A percentile compares a stretch with the other conserved stretches of the same genome.
Conservation (phyloP, 2,329 filamentous ascomycete species). For the Tolypocladium cylindrosporum region DNA sequence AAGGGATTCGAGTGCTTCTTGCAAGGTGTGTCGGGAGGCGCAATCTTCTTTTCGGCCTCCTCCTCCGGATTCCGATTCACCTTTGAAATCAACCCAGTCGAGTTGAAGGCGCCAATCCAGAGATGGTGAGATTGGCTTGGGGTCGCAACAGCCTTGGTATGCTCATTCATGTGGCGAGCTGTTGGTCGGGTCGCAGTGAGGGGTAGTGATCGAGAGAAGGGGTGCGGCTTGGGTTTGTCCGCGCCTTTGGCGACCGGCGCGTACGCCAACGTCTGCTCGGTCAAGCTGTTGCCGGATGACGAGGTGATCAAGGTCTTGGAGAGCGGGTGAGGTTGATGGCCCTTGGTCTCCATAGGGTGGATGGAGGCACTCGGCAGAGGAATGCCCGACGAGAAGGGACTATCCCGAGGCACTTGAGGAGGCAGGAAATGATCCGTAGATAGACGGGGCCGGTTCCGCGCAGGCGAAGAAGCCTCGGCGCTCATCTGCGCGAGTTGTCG, state of each 20-base stretch:
- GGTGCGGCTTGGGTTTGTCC: constrained; percentile 19
- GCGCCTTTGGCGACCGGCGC: constrained; percentile 16
- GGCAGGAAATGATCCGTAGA: constrained; percentile 72
- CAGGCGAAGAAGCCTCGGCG: constrained; percentile 46
- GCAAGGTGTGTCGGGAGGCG: constrained; percentile 90
- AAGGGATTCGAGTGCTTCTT: constrained; percentile 71
- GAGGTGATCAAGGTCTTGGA: constrained; percentile 82
- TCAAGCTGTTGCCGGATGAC: constrained; percentile 68
- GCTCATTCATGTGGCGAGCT: constrained; percentile 17
- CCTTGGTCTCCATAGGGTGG: constrained; percentile 35
- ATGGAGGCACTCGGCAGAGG: constrained; percentile 42
- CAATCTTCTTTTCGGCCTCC: constrained; percentile 45
- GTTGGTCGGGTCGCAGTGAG: constrained; percentile 26
- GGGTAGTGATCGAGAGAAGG: constrained; percentile 28
- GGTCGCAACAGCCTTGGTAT: constrained; percentile 27
- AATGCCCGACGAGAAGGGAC: constrained; percentile 49
- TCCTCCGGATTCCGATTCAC: constrained; percentile 78
- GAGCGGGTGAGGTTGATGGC: constrained; percentile 64
- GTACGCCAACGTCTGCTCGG: constrained; percentile 49
- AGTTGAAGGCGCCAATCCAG: constrained; percentile 78
- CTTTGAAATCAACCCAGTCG: constrained; percentile 90
- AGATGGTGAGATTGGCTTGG: constrained; percentile 47
- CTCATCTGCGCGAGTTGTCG: constrained; percentile 41
- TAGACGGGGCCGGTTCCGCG: constrained; percentile 58
- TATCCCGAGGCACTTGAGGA: constrained; percentile 49